Evolutionary conservation across 148 eudicot genomes (phyloP), one percentile per base, ranked within the genome.

Genomic region (Heliosperma pusillum): DNA sequence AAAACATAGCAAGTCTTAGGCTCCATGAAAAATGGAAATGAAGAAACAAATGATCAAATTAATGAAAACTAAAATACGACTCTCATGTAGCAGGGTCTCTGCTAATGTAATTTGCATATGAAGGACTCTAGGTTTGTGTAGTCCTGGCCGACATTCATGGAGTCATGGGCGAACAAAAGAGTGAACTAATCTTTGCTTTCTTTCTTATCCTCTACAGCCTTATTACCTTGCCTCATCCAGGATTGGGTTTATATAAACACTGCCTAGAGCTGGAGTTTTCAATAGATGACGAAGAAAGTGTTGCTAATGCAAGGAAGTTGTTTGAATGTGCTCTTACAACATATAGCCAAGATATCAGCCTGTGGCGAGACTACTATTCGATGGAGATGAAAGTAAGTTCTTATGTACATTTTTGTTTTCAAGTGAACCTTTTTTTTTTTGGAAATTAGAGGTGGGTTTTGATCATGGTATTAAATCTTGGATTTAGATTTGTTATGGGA

Each of bases 191-290:
- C 65, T 60, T 33, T 45, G 36, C 22, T 22, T 60, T 62, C n/a
- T 55, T 29, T 27, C 27, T 77, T 78, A 50, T 50, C 4, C 42
- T 50, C 19, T 50, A 50, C 89, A 92, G 94, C 66, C 82, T 80
- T 78, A 80, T 89, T 73, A 82, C 79, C 55, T 85, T 89, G 80
- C 96, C 97, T 73, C 96, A 75, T 72, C 97, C 96, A n/a, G 97
- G 97, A 63, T 85, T 86, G 74, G 79, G 78, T 7, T 24, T 88
- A 66, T 88, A 82, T 69, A 76, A 79, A 81, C 79, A 80, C 65
- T 88, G 93, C 87, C 88, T 91, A 61, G 89, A 87, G 66, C 81
- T 91, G 83, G 98, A 91, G 80, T 85, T 91, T 70, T 86, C 86
- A 66, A 53, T 79, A 42, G 89, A 90, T 27, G 92, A 81, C 65